A percentile compares a stretch with the other conserved stretches of the same genome.
Evolutionary conservation across 2,329 filamentous ascomycete genomes (phyloP).

Genomic region (Cladosporium sp.): DNA sequence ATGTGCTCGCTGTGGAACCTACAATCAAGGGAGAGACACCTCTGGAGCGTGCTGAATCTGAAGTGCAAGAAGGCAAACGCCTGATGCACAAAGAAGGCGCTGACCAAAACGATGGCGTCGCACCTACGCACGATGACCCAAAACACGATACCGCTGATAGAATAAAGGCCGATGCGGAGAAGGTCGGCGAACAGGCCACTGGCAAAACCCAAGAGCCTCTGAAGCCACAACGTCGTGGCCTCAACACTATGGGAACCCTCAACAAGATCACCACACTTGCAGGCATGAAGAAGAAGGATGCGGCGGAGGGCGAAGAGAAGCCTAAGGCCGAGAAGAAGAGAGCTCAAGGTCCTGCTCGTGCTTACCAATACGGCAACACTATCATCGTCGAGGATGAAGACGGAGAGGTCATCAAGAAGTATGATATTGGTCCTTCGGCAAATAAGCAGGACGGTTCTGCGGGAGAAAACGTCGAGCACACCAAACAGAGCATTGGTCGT

Average conservation of each 20-base stretch:
- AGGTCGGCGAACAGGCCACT: constrained; percentile 70
- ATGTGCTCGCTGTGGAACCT: constrained; percentile 71
- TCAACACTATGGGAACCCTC: constrained; percentile 45
- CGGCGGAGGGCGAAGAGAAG: constrained; percentile 32
- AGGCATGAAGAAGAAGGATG: constrained; percentile 21
- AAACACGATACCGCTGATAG: constrained; percentile 47
- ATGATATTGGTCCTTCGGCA: constrained; percentile 58
- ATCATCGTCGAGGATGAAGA: constrained; percentile 88
- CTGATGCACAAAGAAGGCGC: constrained; percentile 56
- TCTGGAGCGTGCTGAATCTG: constrained; percentile 64
- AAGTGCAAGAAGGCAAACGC: constrained; percentile 53
- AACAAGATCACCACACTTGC: constrained; percentile 39
- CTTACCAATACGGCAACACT: constrained; percentile 85
- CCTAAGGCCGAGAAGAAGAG: constrained; percentile 48
- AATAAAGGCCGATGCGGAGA: constrained; percentile 38
- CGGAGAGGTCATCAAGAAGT: constrained; percentile 83
- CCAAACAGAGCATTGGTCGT: constrained; percentile 48
- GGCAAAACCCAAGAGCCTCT: constrained; percentile 45
- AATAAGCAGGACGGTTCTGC: constrained; percentile 22
- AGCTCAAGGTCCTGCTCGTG: constrained; percentile 71
- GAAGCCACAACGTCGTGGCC: constrained; percentile 43
- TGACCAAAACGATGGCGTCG: constrained; percentile 44
- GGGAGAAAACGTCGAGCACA: constrained; percentile 23
- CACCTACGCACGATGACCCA: constrained; percentile 51
- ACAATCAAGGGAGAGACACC: constrained; percentile 45